Conservation (phyloP, 2,329 filamentous ascomycete genomes). For the Penicillium sclerotiorum region DNA sequence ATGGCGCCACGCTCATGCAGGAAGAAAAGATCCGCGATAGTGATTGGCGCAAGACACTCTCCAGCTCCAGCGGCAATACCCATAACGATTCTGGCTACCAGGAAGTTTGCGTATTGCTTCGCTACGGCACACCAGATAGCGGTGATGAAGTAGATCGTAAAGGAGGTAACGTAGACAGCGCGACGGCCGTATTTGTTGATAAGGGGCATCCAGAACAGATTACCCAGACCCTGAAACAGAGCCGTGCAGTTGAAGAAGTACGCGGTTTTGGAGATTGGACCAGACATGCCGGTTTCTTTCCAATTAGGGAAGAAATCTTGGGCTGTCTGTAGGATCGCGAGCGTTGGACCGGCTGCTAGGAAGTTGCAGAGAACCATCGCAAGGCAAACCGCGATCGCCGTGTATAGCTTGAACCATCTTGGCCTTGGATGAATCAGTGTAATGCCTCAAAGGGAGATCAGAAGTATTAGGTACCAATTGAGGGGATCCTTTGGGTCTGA, state of each 20-base stretch:
- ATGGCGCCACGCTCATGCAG: slow-evolving; percentile 52
- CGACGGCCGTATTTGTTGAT: slow-evolving; percentile 42
- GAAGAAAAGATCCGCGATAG: slow-evolving; percentile 60
- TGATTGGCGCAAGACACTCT: slow-evolving; percentile 53
- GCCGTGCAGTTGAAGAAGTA: slow-evolving; percentile 61
- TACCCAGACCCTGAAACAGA: slow-evolving; percentile 52
- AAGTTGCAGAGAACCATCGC: slow-evolving; percentile 62
- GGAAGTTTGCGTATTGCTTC: slow-evolving; percentile 26
- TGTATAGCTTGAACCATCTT: slow-evolving; percentile 39
- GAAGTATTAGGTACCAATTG: slow-evolving; percentile 6
- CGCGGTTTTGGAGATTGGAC: slow-evolving; percentile 39
- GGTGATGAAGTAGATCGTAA: slow-evolving; percentile 32
- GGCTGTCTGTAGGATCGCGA: slow-evolving; percentile 55
- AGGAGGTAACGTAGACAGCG: slow-evolving; percentile 35
- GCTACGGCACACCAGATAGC: slow-evolving; percentile 40
- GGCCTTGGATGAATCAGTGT: slow-evolving; percentile 6
- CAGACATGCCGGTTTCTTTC: slow-evolving; percentile 7
- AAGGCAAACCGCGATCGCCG: slow-evolving; percentile 41
- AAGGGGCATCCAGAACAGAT: slow-evolving; percentile 42
- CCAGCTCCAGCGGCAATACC: slow-evolving; percentile 58
- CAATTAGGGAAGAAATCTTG: slow-evolving; percentile 47
- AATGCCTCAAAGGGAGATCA: background rate
- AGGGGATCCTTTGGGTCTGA: slow-evolving; percentile 15
- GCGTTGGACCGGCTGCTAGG: slow-evolving; percentile 57
- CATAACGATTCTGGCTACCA: slow-evolving; percentile 55